Percentiles rank a stretch among this genome's conserved stretches.
Evolutionary conservation across 2,329 filamentous ascomycete species (phyloP).

Genomic region (Colletotrichum tropicicola): DNA sequence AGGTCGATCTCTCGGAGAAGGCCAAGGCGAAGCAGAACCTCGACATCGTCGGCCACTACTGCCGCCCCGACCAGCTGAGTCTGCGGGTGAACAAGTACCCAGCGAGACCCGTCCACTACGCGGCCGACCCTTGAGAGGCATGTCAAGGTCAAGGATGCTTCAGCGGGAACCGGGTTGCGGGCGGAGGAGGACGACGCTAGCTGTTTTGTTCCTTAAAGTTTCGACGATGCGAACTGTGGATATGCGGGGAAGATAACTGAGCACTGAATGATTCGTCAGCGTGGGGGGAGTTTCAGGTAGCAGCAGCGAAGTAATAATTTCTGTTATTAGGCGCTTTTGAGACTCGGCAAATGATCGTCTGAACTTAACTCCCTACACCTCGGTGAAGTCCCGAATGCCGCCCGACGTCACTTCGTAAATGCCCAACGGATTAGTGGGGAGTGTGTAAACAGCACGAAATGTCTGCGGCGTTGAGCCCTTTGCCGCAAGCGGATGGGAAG

Average conservation of each 20-base stretch:
- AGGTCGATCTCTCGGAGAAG: constrained; percentile 42
- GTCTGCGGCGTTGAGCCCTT: not conserved
- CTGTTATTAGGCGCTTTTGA: not conserved
- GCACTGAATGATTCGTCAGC: not conserved
- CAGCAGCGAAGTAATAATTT: not conserved
- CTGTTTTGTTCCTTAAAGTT: no score
- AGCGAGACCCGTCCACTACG: constrained; percentile 13
- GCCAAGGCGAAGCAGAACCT: constrained; percentile 25
- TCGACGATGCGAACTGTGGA: not conserved
- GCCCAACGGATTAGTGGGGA: not conserved
- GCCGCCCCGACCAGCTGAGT: constrained; percentile 47
- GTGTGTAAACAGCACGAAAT: not conserved
- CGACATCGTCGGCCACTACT: constrained; percentile 40
- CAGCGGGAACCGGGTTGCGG: no score
- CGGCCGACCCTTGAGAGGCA: constrained; percentile 12
- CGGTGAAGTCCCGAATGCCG: not conserved
- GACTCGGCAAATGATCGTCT: not conserved
- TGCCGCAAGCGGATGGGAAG: not conserved
- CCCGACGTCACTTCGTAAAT: not conserved
- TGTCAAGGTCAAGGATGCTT: no score
- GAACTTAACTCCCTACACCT: constrained; percentile 3
- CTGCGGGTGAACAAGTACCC: constrained; percentile 21
- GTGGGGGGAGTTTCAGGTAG: constrained; percentile 6
- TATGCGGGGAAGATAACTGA: constrained; percentile 4
- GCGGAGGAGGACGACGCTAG: no score